phyloP scores from a whole-genome alignment of 1,139 yeast genomes.

The Nadsonia commutata region DNA sequence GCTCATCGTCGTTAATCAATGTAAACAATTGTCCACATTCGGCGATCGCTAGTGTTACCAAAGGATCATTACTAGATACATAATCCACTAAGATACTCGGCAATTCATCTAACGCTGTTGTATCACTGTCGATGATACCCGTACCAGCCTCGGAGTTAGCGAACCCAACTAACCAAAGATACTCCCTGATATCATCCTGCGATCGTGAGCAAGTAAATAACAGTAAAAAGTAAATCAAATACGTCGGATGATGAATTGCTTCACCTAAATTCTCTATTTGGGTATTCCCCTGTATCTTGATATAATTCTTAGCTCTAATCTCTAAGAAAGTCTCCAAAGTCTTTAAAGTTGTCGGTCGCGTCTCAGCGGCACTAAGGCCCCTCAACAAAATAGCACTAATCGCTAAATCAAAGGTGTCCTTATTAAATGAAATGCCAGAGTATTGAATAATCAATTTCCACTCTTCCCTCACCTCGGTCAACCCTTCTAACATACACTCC shows the following conservation, averaged over 20 bases:
- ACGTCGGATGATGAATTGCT: conserved; percentile 11
- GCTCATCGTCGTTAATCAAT: conserved; percentile 36
- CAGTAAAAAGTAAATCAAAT: conserved; percentile 37
- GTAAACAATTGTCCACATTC: conserved; percentile 42
- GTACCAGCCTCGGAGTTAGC: conserved; percentile 18
- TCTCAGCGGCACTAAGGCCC: conserved; percentile 51
- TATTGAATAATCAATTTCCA: conserved; percentile 30
- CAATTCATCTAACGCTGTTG: conserved; percentile 29
- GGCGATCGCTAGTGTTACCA: conserved; percentile 33
- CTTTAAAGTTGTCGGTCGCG: conserved; percentile 40
- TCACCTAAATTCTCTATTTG: conserved; percentile 8
- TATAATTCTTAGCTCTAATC: conserved; percentile 28
- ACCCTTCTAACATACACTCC: conserved; percentile 25
- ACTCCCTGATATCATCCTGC: conserved; percentile 32
- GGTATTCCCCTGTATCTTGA: conserved; percentile 5
- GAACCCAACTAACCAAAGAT: conserved; percentile 34
- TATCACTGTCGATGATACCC: conserved; percentile 23
- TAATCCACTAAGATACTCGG: conserved; percentile 31
- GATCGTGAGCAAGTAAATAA: conserved; percentile 38
- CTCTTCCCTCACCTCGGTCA: conserved; percentile 29
- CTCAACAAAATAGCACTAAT: conserved; percentile 38
- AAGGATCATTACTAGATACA: conserved; percentile 26
- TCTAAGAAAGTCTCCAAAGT: conserved; percentile 38
- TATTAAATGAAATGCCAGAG: conserved; percentile 28
- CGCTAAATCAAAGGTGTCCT: conserved; percentile 40